Evolutionary conservation across 2,329 filamentous ascomycete species (phyloP), one percentile per base, ranked within the genome.

Genomic region (Venturia carpophila): DNA sequence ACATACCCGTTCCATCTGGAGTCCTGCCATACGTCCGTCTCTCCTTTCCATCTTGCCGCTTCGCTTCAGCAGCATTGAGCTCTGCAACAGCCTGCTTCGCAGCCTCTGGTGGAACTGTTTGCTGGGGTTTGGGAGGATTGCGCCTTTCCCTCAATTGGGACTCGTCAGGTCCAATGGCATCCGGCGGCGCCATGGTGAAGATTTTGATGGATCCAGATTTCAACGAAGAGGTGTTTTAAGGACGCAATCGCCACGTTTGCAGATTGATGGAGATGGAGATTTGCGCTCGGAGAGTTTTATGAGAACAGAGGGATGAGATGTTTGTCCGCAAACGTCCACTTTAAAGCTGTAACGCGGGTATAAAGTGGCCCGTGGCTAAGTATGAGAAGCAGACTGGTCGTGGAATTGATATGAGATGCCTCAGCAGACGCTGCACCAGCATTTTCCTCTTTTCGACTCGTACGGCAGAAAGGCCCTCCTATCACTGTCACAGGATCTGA

Each of bases 21-120:
- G 42, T 66, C 62, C 65, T 66, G 55, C 64, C 63, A 64, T 60
- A 67, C 47, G 65, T 66, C 52, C 56, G 66, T 39, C 41, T 65
- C 45, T 64, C 47, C 30, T 66, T 60, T 24, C 39, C 45, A 41
- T 63, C 43, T 56, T 63, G 13, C 11, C 45, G 24, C 37, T 58
- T 37, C 9, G 37, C 60, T n/a, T 61, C 60, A 19, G 60, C 42
- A 27, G 30, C 41, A 17, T 64, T 64, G 13, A 64, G 63, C 15
- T 56, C 63, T 27, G 19, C 24, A 19, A 58, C 64, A 41, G 10
- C n/a, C 21, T 52, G 27, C 56, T 62, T 52, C n/a, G 55, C 58
- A 34, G 41, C 55, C n/a, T 61, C 34, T 47, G 64, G n/a, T n/a
- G 64, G 47, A 5, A 5, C 17, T 27, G 58, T 30, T 24, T 49